Evolutionary conservation across 768 basidiomycete species (phyloP), one percentile per base, ranked within the genome.

Genomic region (Russula brevipes): DNA sequence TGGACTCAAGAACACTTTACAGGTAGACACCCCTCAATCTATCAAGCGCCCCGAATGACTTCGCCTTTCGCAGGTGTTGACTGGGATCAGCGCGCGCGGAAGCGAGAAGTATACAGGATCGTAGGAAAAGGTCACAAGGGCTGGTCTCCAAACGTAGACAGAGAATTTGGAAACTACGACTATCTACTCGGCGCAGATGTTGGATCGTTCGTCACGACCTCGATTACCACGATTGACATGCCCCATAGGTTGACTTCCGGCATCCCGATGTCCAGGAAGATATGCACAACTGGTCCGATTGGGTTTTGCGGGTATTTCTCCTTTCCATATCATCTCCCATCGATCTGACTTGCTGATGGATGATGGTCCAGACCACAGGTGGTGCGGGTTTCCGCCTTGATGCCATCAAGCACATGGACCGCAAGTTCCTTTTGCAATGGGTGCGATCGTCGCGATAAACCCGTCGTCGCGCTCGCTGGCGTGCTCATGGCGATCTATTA

Each of bases 381-480:
- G 86, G 82, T 11, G 73, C 75, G 38, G 94, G 94, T 12, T 93
- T 94, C 72, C 82, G 93, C 54, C 79, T 96, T 35, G 94, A 96
- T 70, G 94, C 94, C 17, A 89, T 94, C 67, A 97, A 96, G 72
- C 94, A 97, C 67, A 86, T 90, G 54, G 90, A 94, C 72, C 77
- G 80, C 60, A 75, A 76, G 30, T 92, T 91, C 68, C 73, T 89
- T n/a, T 70, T 82, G 3, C 77, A 81, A 41, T 92, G 89, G 75
- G 91, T 91, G 66, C 72, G 82, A 24, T 24, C 24, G 24, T 24
- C 72, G n/a, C 30, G 8, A 8, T 8, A 19, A 49, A 16, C 3
- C 6, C 24, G 19, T 12, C 9, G 0, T 45, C 14, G 4, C 7
- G 19, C 49, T 59, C 31, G 52, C 47, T 44, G 41, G 47, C 39